These are phyloP conservation scores for Komagataella pastoris DNA, from an alignment of 805 yeast species.

Conservation along the genomic window DNA sequence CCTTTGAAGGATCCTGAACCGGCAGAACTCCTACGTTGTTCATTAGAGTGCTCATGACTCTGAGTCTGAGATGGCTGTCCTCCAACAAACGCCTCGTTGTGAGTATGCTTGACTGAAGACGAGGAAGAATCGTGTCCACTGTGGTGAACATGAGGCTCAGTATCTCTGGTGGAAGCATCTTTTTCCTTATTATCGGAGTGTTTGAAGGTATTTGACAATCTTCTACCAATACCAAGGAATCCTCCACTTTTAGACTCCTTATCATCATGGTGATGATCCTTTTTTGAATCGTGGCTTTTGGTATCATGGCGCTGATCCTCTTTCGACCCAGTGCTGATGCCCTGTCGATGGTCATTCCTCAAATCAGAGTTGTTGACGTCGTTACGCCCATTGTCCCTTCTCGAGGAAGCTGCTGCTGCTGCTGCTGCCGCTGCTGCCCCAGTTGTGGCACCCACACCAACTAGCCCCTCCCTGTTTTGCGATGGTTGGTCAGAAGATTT, in stretches of 20 bases:
- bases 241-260: neutral
- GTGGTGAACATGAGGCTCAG: neutral
- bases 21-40: neutral
- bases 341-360: neutral
- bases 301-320: neutral
- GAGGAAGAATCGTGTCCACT: neutral
- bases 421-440: neutral
- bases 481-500: neutral
- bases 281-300: neutral
- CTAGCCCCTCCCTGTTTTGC: neutral
- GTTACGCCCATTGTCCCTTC: neutral
- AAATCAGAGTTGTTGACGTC: neutral
- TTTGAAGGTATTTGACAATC: neutral
- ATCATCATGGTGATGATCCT: neutral
- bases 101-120: neutral
- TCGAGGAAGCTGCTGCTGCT: neutral
- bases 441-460: neutral
- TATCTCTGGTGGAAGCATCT: neutral
- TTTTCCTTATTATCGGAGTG: neutral
- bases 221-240: neutral
- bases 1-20: neutral
- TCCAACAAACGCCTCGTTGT: neutral
- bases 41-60: neutral
- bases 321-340: neutral
- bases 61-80: neutral